Base-by-base conservation (phyloP, 768 basidiomycete genomes). In the Lentinula aciculospora region DNA sequence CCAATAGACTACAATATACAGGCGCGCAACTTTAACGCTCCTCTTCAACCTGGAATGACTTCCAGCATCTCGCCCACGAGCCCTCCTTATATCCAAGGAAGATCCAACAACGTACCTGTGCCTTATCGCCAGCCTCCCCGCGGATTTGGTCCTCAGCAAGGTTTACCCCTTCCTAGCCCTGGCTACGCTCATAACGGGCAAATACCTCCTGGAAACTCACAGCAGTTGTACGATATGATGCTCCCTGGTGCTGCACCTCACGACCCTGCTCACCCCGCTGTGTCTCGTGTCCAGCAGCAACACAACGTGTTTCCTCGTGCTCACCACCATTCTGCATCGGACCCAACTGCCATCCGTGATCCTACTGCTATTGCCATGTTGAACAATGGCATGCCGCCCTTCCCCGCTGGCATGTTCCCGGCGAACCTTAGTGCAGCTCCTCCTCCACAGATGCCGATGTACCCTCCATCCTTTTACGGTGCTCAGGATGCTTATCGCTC, bases 141-240 rank as follows among this genome's bases (percentile, higher is more conserved):
- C 55, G 76, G 71, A 27, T 78, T 75, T 61, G 83, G 83, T 67
- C 80, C 81, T 25, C 84, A 79, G 57, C 79, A 81, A 60, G 72
- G 72, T 39, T 54, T 54, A 12, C 64, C 83, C 53, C 65, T 82
- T 47, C 78, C 82, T 9, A 84, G 74, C 56, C 80, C 83, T 13
- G 76, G 72, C 58, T 87, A 84, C 65, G 69, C 76, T 25, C 84
- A 87, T 64, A 79, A 82, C n/a, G 74, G 84, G 15, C 85, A 88
- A 61, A 77, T 89, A 56, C 85, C 88, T 10, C 73, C 90, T 54
- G 86, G 85, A 58, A 88, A 81, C 65, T 80, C 88, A 28, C 89
- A 90, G 63, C 88, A 89, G 64, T 65, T 90, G 54, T 91, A 90
- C 64, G 88, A 90, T 65, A 88, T 89, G 85, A 88, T 91, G 81